A percentile compares a stretch with the other conserved stretches of the same genome.
These are phyloP conservation scores for Boletus rex-veris DNA, from an alignment of 768 basidiomycete species.

Conservation along the genomic window DNA sequence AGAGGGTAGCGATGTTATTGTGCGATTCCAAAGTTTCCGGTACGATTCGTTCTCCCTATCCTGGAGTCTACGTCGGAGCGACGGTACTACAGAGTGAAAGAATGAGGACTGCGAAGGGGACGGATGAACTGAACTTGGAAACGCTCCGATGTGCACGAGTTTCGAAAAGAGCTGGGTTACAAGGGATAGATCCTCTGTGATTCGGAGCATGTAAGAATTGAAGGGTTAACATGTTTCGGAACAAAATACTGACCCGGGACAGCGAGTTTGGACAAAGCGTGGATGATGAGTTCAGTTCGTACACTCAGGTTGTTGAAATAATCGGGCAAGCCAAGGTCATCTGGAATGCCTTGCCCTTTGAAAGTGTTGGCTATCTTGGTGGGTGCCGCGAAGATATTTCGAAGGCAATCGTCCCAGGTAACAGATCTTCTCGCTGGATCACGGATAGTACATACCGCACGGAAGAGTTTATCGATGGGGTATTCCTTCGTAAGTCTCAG, in stretches of 20 bases:
- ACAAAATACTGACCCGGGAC: conserved; percentile 40
- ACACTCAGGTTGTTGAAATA: conserved; percentile 55
- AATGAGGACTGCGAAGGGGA: conserved; percentile 69
- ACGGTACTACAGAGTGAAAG: conserved; percentile 50
- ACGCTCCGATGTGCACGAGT: conserved; percentile 64
- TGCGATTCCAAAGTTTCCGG: conserved; percentile 45
- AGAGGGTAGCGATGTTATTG: conserved; percentile 49
- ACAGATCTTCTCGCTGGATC: conserved; percentile 30
- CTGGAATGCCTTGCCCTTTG: conserved; percentile 43
- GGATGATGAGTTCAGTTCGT: conserved; percentile 52
- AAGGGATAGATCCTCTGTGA: conserved; percentile 32
- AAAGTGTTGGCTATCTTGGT: conserved; percentile 75
- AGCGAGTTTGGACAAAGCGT: conserved; percentile 37
- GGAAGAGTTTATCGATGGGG: conserved; percentile 64
- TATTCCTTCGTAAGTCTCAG: conserved; percentile 56
- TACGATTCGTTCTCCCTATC: conserved; percentile 34
- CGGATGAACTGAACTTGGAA: conserved; percentile 49
- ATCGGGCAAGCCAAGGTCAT: conserved; percentile 47
- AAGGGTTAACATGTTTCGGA: neutral
- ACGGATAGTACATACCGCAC: conserved; percentile 41
- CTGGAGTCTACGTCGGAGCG: conserved; percentile 42
- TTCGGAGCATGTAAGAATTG: conserved; percentile 28
- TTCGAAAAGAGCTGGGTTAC: conserved; percentile 58
- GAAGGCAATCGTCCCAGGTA: conserved; percentile 77
- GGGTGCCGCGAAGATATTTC: conserved; percentile 62